phyloP scores from a whole-genome alignment of 768 basidiomycete genomes.

The Pulveroboletus frians region DNA sequence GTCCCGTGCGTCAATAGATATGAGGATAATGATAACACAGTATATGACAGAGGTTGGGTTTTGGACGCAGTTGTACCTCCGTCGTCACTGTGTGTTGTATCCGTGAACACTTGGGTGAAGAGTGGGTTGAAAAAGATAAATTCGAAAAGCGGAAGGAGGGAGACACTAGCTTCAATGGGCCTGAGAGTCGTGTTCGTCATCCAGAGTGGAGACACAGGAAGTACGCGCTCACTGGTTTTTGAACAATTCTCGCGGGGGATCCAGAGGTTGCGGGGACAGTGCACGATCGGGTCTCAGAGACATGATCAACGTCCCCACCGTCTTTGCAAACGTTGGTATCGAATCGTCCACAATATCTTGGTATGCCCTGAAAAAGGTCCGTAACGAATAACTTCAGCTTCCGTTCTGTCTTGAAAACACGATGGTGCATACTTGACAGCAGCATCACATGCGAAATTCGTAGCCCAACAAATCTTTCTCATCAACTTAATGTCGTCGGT shows the following conservation, averaged over 20 bases:
- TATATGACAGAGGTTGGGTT: slow-evolving; percentile 39
- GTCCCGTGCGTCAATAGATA: slow-evolving; percentile 67
- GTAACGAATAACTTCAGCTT: not conserved
- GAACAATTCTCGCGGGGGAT: slow-evolving; percentile 49
- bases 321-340: slow-evolving; percentile 44
- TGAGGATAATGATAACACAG: slow-evolving; percentile 53
- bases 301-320: slow-evolving; percentile 47
- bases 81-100: slow-evolving; percentile 28
- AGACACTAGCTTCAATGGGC: slow-evolving; percentile 56
- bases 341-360: slow-evolving; percentile 51
- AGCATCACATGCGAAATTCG: slow-evolving; percentile 46
- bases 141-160: slow-evolving; percentile 58
- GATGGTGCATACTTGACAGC: slow-evolving; percentile 42
- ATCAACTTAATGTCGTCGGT: slow-evolving; percentile 47
- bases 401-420: not conserved
- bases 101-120: slow-evolving; percentile 46
- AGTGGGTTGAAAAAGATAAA: slow-evolving; percentile 46
- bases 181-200: slow-evolving; percentile 31
- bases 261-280: slow-evolving; percentile 41
- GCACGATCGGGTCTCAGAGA: slow-evolving; percentile 53
- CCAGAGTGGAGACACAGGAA: not conserved
- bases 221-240: slow-evolving; percentile 45
- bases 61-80: slow-evolving; percentile 18
- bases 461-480: slow-evolving; percentile 53
- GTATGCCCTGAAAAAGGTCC: slow-evolving; percentile 41